Evolutionary conservation across 1,284 basidiomycete genomes (phyloP), one percentile per base, ranked within the genome.

Genomic region (Cronartium ribicola): DNA sequence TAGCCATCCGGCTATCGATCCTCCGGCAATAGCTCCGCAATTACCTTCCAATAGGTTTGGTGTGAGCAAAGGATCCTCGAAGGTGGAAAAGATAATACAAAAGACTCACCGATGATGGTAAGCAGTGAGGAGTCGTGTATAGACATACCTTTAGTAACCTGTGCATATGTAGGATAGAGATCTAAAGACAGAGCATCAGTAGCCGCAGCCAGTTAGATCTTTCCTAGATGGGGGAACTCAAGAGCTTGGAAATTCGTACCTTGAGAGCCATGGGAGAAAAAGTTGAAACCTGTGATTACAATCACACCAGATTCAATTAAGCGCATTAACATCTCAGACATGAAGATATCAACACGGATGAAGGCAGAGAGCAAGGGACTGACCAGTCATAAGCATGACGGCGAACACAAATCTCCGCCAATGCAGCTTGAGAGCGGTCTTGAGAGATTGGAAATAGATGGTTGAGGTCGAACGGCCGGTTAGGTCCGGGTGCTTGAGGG

Each of bases 391-490:
- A 72, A 84, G 78, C 60, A 83, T 79, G 62, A 85, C 79, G 1
- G 89, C 90, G 80, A 94, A 97, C 76, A 97, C 88, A 81, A 89
- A 92, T 40, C 91, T 82, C 17, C 89, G 78, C 92, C 94, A 96
- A 81, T 97, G 91, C 3, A 80, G 83, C 83, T 87, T 90, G 75
- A 97, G 83, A 1, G 87, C 81, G 79, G 84, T 86, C 0, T 88
- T 89, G 41, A 71, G 17, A 2, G 64, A 78, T 77, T 75, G 69
- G 76, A 41, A 76, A 41, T 43, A 74, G 72, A 1, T 43, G 14
- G n/a, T 66, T 55, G 44, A 62, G 61, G 64, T n/a, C 43, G 69
- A 71, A 4, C 46, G 46, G 10, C 69, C 69, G 20, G 20, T 22
- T 13, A 61, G 43, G 41, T 62, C 69, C 2, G 17, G 41, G 17